Evolutionary conservation across 768 basidiomycete species (phyloP), one percentile per base, ranked within the genome.

Genomic region (Ramaria sp.): DNA sequence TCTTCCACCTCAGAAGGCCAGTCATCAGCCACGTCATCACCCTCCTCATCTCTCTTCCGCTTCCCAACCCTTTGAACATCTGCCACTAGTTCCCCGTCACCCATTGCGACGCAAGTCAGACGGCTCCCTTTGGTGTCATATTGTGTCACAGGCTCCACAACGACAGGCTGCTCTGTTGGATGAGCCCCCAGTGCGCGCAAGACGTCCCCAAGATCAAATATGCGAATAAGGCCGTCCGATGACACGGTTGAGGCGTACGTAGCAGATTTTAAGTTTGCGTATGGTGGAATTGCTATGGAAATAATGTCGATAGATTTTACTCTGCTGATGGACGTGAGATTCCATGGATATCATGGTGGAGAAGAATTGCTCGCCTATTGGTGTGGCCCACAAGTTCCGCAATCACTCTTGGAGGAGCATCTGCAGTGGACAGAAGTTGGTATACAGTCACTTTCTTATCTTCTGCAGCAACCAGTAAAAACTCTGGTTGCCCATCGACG

Each of bases 41-140:
- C 65, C 27, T 59, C 63, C 34, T 62, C 62, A 15, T 42, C n/a
- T 15, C 73, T 64, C 54, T 73, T 78, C 58, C 73, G 68, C 63
- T 75, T 76, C 31, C 45, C 61, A 5, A 53, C 61, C 1, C 54
- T 60, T 11, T 12, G 37, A 46, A 13, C 11, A 3, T 48, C 61
- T 17, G 52, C 63, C n/a, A 68, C 73, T 7, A 46, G 31, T 17
- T 61, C 62, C 7, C 78, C 79, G 51, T 82, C 81, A 7, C 81
- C 82, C 12, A 83, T 63, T 19, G 80, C 72, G 31, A 82, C 65
- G 59, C 92, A 93, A 7, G 90, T 95, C 66, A 97, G 67, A 27
- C 94, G 77, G 33, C 82, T 91, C 9, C 89, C 89, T 62, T 90
- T 91, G 4, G 90, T 85, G 68, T 95, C 87, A 66, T 92, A 93